Evolutionary conservation across 2,329 filamentous ascomycete genomes (phyloP).

Genomic region (Colletotrichum caudatum): DNA sequence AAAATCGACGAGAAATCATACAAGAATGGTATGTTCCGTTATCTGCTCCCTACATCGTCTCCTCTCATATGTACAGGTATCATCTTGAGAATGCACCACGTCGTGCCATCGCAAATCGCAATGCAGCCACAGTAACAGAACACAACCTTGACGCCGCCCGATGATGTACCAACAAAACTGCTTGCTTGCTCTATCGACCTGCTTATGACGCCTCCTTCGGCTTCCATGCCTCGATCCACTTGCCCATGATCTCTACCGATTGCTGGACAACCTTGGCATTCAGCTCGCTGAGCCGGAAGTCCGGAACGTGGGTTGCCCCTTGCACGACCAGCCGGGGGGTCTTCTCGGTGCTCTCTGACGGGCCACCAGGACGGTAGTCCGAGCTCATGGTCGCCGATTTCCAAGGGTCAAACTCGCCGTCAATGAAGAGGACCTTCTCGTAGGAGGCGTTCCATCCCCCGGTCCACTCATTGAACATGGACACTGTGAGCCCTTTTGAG

Average conservation of each 20-base stretch:
- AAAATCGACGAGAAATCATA: background rate
- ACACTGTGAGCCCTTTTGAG: slow-evolving; percentile 28
- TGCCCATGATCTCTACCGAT: slow-evolving; percentile 33
- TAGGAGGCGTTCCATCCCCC: slow-evolving; percentile 32
- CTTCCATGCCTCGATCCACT: slow-evolving; percentile 39
- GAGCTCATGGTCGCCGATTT: slow-evolving; percentile 35
- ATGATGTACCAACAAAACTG: background rate
- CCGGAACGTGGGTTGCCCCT: slow-evolving; percentile 27
- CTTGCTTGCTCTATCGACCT: background rate
- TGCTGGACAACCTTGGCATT: slow-evolving; percentile 12
- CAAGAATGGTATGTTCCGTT: background rate
- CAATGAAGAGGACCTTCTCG: slow-evolving; percentile 36
- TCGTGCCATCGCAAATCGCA: background rate
- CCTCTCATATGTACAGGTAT: slow-evolving; percentile 13
- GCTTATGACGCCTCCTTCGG: slow-evolving; percentile 12
- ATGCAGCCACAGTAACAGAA: background rate
- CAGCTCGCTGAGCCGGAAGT: slow-evolving; percentile 13
- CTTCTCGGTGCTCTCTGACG: slow-evolving; percentile 24
- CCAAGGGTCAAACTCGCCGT: slow-evolving; percentile 40
- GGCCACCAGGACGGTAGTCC: slow-evolving; percentile 30
- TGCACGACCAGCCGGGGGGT: slow-evolving; percentile 26
- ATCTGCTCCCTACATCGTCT: background rate
- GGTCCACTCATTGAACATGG: slow-evolving; percentile 33
- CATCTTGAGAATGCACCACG: background rate
- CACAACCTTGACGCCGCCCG: slow-evolving; percentile 14